Evolutionary conservation across 106 monocot species (phyloP), one percentile per base, ranked within the genome.

Genomic region (Dendrobium huoshanense): DNA sequence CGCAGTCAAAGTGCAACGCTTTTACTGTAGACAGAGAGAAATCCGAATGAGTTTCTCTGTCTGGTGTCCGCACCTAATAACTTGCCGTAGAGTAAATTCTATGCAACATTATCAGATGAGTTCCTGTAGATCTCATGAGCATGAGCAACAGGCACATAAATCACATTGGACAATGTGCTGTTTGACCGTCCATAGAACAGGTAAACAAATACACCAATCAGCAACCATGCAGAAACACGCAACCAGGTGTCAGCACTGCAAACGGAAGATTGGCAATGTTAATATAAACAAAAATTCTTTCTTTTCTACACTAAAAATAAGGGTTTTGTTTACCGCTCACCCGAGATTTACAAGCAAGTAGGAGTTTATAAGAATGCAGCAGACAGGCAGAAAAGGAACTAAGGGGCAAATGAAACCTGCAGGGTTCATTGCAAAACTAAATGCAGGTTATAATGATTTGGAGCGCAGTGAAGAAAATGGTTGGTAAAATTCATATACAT

Each of bases 311-410:
- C 15, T 4, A 37, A 8, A 4, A 22, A 58, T 58, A 2, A 68
- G 29, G 31, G 3, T 3, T 2, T 68, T 68, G 67, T 29, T 68
- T 68, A 33, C 2, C 33, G 87, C 94, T 83, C 67, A 98, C 98
- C 98, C 92, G 5, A 98, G 98, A 87, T 98, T 98, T 84, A 98
- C 85, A 44, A 98, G 84, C 80, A 98, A 83, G 83, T 98, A 95
- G 17, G 85, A 77, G 77, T 98, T 98, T 81, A 98, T 87, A 56
- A 98, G 92, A 73, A 98, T 98, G 85, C 85, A 92, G 79, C 88
- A 88, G 49, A 89, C 85, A 22, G 95, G 94, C 27, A 95, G 87
- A 5, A 98, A 79, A 41, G 98, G 98, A 77, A 98, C 88, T 41
- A 95, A 93, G 17, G 98, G 94, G 85, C 95, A 98, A 76, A 80